Conservation (phyloP, 768 basidiomycete species). For the Lepiota venenata region DNA sequence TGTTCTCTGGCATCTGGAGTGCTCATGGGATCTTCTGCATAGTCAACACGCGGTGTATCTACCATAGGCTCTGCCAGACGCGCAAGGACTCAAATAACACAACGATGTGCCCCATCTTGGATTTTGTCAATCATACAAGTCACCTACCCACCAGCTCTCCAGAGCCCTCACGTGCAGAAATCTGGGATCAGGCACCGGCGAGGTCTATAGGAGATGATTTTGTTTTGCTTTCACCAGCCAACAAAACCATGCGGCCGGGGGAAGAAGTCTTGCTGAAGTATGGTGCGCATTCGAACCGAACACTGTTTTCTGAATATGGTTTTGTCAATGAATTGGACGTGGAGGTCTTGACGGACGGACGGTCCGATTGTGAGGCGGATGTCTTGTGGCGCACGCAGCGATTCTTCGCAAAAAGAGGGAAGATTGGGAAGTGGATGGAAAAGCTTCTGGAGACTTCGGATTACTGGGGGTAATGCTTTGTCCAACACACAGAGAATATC, state of each 20-base stretch:
- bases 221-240: slow-evolving; percentile 46
- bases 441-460: slow-evolving; percentile 53
- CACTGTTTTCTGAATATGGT: slow-evolving; percentile 87
- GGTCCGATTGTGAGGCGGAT: slow-evolving; percentile 53
- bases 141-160: slow-evolving; percentile 41
- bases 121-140: slow-evolving; percentile 82
- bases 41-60: slow-evolving; percentile 95
- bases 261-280: slow-evolving; percentile 80
- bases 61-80: slow-evolving; percentile 50
- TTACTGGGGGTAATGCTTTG: slow-evolving; percentile 76
- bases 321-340: slow-evolving; percentile 52
- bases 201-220: slow-evolving; percentile 41
- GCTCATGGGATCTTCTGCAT: not conserved
- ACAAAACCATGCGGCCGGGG: slow-evolving; percentile 36
- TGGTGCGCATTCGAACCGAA: slow-evolving; percentile 74
- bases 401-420: slow-evolving; percentile 42
- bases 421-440: slow-evolving; percentile 43
- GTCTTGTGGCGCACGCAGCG: slow-evolving; percentile 51
- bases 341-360: slow-evolving; percentile 22
- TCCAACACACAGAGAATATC: not conserved
- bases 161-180: slow-evolving; percentile 29
- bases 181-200: slow-evolving; percentile 33
- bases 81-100: slow-evolving; percentile 68
- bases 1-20: not conserved
- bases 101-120: slow-evolving; percentile 85